Base-by-base conservation (phyloP, 2,329 filamentous ascomycete genomes). In the Trichophyton simii region DNA sequence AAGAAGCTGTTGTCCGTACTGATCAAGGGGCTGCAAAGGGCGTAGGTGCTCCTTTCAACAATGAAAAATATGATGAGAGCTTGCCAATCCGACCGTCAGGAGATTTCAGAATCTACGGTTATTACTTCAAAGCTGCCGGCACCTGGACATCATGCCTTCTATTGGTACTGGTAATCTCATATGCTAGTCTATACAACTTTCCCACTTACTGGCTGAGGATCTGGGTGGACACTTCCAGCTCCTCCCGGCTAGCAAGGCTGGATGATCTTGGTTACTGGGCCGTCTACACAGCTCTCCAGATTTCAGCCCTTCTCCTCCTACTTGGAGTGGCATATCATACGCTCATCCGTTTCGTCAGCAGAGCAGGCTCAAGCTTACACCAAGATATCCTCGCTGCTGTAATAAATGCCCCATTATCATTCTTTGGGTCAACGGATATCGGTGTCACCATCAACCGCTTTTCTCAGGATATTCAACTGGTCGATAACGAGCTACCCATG, bases 381-480 rank as follows among this genome's bases (percentile, higher is more conserved):
- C 59, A 65, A 3, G 61, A 66, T 15, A 64, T 64, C 20, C 61
- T 72, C 54, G 44, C 46, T 15, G 65, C 63, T 9, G 54, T 65
- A 18, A 54, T 65, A 44, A 69, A 68, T 58, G 73, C 76, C 0
- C 74, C 76, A 1, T 75, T 77, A 65, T 69, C 71, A 2, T 77
- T 77, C 64, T 76, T 77, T 65, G 72, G 73, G 1, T 69, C 65
- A 3, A 76, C 72, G 13, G 73, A 76, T 64, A 73, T 67, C 18
- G 76, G 76, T 20, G 66, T 69, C 4, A 74, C 75, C 7, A 70
- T 74, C 22, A 77, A 77, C 62, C 66, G 75, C 31, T 78, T 78
- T 66, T 77, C 75, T 60, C 75, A 78, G 60, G 76, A 78, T 60
- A 64, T 78, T 62, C 69, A 73, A 41, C 68, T 78, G 18, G 74